A percentile compares a stretch with the other conserved stretches of the same genome.
Conservation (phyloP, 2,329 filamentous ascomycete species). For the Lithohypha guttulata region DNA sequence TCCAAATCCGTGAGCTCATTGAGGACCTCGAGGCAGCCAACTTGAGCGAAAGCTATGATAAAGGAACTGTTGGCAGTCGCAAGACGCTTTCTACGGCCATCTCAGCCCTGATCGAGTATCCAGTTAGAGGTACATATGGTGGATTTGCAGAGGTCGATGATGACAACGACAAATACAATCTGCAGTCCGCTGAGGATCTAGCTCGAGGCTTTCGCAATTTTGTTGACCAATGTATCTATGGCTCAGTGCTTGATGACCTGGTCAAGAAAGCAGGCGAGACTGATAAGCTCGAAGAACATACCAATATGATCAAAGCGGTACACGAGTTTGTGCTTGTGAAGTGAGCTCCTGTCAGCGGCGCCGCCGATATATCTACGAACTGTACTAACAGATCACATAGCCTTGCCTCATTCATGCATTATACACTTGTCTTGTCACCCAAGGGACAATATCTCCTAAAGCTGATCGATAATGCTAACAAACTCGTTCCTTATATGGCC, state of each 20-base stretch:
- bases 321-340: slow-evolving; percentile 61
- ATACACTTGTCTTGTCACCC: slow-evolving; percentile 60
- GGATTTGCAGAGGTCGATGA: slow-evolving; percentile 39
- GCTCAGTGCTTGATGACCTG: slow-evolving; percentile 53
- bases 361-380: background rate
- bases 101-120: slow-evolving; percentile 58
- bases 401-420: slow-evolving; percentile 62
- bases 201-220: slow-evolving; percentile 56
- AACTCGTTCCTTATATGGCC: slow-evolving; percentile 59
- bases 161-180: slow-evolving; percentile 43
- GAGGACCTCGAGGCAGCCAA: slow-evolving; percentile 54
- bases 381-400: slow-evolving; percentile 34
- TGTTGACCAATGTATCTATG: slow-evolving; percentile 57
- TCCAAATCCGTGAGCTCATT: slow-evolving; percentile 50
- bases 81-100: slow-evolving; percentile 65
- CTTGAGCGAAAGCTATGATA: slow-evolving; percentile 72
- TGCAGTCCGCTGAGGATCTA: slow-evolving; percentile 49
- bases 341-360: slow-evolving; percentile 35
- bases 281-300: slow-evolving; percentile 53
- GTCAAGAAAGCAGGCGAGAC: slow-evolving; percentile 52
- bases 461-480: slow-evolving; percentile 59
- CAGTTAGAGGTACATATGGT: slow-evolving; percentile 55
- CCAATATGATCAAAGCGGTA: slow-evolving; percentile 50
- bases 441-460: slow-evolving; percentile 65
- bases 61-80: slow-evolving; percentile 60